Evolutionary conservation across 2,329 filamentous ascomycete species (phyloP).

Genomic region (Daldinia eschscholtzii): DNA sequence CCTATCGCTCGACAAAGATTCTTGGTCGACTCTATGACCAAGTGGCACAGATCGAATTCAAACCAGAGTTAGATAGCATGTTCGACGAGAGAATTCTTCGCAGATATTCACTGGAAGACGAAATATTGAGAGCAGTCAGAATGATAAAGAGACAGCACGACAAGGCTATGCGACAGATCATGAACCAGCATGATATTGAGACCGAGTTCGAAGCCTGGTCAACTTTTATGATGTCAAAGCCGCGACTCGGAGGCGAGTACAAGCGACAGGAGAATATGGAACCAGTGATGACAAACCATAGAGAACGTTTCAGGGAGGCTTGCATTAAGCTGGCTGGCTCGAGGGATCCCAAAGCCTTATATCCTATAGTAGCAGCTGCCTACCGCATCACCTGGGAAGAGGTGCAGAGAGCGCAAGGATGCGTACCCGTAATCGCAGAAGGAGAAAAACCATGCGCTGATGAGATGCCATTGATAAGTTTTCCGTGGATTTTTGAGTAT

Average conservation of each 20-base stretch:
- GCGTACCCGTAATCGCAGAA: slow-evolving; percentile 55
- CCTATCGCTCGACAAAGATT: slow-evolving; percentile 77
- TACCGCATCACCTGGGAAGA: slow-evolving; percentile 85
- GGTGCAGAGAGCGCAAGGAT: slow-evolving; percentile 69
- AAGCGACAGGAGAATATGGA: slow-evolving; percentile 89
- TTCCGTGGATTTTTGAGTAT: slow-evolving; percentile 89
- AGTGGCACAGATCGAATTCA: slow-evolving; percentile 75
- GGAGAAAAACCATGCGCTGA: slow-evolving; percentile 57
- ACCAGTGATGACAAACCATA: slow-evolving; percentile 73
- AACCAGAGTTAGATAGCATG: slow-evolving; percentile 75
- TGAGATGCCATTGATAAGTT: slow-evolving; percentile 86
- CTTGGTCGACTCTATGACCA: slow-evolving; percentile 87
- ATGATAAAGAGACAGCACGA: slow-evolving; percentile 85
- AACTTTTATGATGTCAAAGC: slow-evolving; percentile 83
- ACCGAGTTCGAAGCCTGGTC: slow-evolving; percentile 96
- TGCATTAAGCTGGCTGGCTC: slow-evolving; percentile 76
- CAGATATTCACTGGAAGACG: slow-evolving; percentile 68
- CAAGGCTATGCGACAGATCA: slow-evolving; percentile 78
- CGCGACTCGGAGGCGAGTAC: slow-evolving; percentile 80
- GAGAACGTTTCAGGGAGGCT: slow-evolving; percentile 74
- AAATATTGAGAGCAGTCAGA: slow-evolving; percentile 69
- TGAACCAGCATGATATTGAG: slow-evolving; percentile 84
- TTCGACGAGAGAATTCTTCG: slow-evolving; percentile 83
- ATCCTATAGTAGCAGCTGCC: slow-evolving; percentile 85
- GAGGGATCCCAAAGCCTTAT: slow-evolving; percentile 68